These are phyloP conservation scores for Solanum tarapatanum DNA, from an alignment of 257 asterid species.

Conservation along the genomic window DNA sequence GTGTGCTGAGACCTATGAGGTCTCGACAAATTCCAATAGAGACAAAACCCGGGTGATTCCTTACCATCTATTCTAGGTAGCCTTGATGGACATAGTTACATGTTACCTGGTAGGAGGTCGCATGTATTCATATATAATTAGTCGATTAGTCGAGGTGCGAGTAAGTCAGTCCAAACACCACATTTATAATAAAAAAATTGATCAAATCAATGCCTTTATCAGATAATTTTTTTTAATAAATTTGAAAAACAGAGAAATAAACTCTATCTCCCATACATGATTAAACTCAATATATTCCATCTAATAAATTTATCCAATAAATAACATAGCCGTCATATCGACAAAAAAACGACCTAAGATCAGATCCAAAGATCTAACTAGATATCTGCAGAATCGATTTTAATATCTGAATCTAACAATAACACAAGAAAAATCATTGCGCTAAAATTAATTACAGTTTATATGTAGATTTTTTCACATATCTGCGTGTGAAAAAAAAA, in stretches of 20 bases:
- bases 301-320: not conserved
- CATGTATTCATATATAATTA: not conserved
- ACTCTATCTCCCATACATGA: not conserved
- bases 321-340: not conserved
- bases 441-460: not conserved
- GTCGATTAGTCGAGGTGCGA: not conserved
- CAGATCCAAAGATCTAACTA: not conserved
- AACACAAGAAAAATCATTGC: not conserved
- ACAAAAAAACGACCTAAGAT: not conserved
- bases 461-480: not conserved
- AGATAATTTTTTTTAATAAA: not conserved
- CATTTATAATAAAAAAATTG: not conserved
- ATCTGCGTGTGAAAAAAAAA: not conserved
- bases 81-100: not conserved
- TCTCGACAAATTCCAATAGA: not conserved
- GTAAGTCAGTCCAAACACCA: not conserved
- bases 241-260: not conserved
- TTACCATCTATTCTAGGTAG: not conserved
- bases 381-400: not conserved
- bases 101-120: not conserved
- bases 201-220: not conserved
- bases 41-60: not conserved
- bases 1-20: not conserved
- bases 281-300: not conserved
- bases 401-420: not conserved